These are phyloP conservation scores for Talaromyces funiculosus DNA, from an alignment of 2,329 filamentous ascomycete species.

Conservation along the genomic window DNA sequence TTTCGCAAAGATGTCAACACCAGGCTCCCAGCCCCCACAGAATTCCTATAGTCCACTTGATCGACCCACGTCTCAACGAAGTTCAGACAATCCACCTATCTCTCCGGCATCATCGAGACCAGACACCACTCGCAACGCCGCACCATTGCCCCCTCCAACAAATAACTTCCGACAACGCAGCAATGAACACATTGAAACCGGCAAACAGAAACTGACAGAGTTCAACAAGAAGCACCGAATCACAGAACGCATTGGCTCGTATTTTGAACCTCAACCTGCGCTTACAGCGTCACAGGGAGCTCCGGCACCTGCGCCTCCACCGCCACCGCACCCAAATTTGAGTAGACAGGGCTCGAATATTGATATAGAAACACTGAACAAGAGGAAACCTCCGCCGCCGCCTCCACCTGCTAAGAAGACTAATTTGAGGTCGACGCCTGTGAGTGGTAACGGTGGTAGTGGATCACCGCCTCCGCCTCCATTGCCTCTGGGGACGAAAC, in stretches of 20 bases:
- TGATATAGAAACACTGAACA: slow-evolving; percentile 28
- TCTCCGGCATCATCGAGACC: slow-evolving; percentile 53
- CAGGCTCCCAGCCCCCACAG: slow-evolving; percentile 23
- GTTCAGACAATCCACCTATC: not conserved
- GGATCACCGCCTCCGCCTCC: slow-evolving; percentile 43
- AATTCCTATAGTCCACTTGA: slow-evolving; percentile 17
- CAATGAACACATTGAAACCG: slow-evolving; percentile 60
- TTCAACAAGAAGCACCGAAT: slow-evolving; percentile 60
- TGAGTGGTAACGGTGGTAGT: slow-evolving; percentile 23
- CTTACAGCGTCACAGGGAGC: slow-evolving; percentile 18
- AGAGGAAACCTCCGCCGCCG: slow-evolving; percentile 51
- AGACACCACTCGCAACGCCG: slow-evolving; percentile 52
- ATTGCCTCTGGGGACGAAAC: slow-evolving; percentile 54
- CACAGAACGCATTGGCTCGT: slow-evolving; percentile 44
- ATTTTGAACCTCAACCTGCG: slow-evolving; percentile 36
- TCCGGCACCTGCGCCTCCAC: slow-evolving; percentile 18
- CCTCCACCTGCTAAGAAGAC: slow-evolving; percentile 55
- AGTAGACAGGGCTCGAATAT: slow-evolving; percentile 23
- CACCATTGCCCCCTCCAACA: slow-evolving; percentile 52
- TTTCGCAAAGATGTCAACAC: slow-evolving; percentile 52
- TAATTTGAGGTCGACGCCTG: slow-evolving; percentile 36
- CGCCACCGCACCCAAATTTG: slow-evolving; percentile 21
- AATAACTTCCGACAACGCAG: slow-evolving; percentile 67
- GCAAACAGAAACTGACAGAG: slow-evolving; percentile 52
- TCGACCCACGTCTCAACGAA: slow-evolving; percentile 16